Evolutionary conservation across 208 protist species (phyloP).

Genomic region (Trypanosoma grayi): DNA sequence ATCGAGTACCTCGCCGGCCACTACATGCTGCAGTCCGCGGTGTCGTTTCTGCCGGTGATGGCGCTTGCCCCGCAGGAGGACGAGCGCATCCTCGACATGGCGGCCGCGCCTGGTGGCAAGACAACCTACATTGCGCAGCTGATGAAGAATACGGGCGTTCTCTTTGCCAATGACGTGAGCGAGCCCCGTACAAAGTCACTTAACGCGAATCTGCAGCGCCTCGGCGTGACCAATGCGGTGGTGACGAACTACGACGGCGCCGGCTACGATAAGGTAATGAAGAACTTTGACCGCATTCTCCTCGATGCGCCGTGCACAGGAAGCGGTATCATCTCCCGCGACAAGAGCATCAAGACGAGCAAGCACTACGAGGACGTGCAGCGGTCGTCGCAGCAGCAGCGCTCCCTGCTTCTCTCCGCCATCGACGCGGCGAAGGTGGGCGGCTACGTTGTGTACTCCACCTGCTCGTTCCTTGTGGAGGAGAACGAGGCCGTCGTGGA

Average conservation of each 20-base stretch:
- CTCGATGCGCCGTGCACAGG: constrained; percentile 99
- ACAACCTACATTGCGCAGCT: constrained; percentile 97
- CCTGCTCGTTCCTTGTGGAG: constrained; percentile 96
- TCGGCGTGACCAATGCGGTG: constrained; percentile 94
- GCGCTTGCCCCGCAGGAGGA: constrained; percentile 94
- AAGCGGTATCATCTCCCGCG: constrained; percentile 98
- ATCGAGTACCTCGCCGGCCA: constrained; percentile 99
- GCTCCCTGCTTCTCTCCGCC: constrained; percentile 96
- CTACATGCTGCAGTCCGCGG: constrained; percentile 99
- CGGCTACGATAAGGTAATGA: constrained; percentile 88
- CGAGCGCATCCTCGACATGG: constrained; percentile 98
- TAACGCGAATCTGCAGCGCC: constrained; percentile 96
- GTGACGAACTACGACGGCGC: constrained; percentile 96
- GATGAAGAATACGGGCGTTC: constrained; percentile 98
- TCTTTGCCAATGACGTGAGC: constrained; percentile 99
- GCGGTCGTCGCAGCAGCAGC: constrained; percentile 92
- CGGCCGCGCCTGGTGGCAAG: constrained; percentile 98
- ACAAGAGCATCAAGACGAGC: constrained; percentile 95
- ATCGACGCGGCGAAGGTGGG: constrained; percentile 97
- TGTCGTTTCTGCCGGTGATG: constrained; percentile 98
- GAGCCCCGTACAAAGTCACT: constrained; percentile 94
- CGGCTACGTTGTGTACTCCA: constrained; percentile 98
- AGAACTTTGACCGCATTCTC: constrained; percentile 90
- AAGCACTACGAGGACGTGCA: constrained; percentile 94
- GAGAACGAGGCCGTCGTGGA: constrained; percentile 99